Conservation (phyloP, 208 protist species). For the Leishmania martiniquensis region DNA sequence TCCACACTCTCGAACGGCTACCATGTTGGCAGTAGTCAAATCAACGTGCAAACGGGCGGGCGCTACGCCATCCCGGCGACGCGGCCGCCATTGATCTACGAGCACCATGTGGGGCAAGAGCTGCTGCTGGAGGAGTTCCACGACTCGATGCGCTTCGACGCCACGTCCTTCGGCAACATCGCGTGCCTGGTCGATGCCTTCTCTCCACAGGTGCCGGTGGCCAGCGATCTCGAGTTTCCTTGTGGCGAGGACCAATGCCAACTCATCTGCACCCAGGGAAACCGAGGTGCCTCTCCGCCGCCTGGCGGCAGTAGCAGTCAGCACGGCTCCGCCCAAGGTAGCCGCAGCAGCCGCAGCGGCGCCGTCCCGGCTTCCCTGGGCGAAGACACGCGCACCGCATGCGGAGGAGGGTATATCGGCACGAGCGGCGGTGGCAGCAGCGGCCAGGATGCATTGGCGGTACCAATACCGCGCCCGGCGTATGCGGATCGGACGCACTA, state of each 20-base stretch:
- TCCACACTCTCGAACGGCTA: constrained; percentile 9
- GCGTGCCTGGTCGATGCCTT: constrained; percentile 72
- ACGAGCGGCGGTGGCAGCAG: background rate
- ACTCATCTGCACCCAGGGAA: constrained; percentile 11
- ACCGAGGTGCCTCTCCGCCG: background rate
- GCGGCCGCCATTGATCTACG: constrained; percentile 54
- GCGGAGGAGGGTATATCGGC: background rate
- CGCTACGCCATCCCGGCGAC: constrained; percentile 6
- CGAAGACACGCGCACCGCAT: constrained; percentile 8
- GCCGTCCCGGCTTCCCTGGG: background rate
- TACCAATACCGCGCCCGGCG: constrained; percentile 3
- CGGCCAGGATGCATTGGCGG: background rate
- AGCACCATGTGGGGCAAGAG: constrained; percentile 64
- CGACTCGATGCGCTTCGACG: constrained; percentile 50
- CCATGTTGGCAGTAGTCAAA: constrained; percentile 1
- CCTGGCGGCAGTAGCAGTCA: constrained; percentile 16
- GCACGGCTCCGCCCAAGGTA: constrained; percentile 14
- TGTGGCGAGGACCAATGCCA: constrained; percentile 38
- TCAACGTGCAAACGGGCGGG: constrained; percentile 5
- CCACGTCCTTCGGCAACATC: constrained; percentile 66
- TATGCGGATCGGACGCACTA: constrained; percentile 29
- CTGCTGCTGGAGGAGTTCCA: constrained; percentile 71
- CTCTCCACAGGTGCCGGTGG: constrained; percentile 59
- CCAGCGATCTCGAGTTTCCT: constrained; percentile 46
- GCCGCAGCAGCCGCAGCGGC: constrained; percentile 5